phyloP scores from a whole-genome alignment of 805 yeast species.

The Starmera pachycereana region DNA sequence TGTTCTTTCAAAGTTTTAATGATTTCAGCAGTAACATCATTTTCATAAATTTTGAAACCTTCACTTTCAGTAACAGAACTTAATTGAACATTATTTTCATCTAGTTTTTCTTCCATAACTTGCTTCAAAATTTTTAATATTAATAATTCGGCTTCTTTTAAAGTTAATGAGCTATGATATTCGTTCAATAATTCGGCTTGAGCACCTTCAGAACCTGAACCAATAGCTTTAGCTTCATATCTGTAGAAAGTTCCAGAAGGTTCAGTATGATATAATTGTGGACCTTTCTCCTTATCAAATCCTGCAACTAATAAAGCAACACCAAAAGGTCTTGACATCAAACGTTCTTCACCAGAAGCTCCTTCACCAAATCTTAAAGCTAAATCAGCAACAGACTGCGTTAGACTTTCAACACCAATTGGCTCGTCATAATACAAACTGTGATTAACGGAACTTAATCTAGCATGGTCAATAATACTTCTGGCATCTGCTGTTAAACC shows the following conservation, averaged over 20 bases:
- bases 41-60: constrained; percentile 80
- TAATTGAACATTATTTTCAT: constrained; percentile 88
- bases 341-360: constrained; percentile 86
- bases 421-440: constrained; percentile 85
- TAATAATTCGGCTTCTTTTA: constrained; percentile 86
- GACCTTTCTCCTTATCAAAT: constrained; percentile 83
- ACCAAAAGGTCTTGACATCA: constrained; percentile 96
- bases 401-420: constrained; percentile 83
- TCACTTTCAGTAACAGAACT: constrained; percentile 81
- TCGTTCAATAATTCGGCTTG: constrained; percentile 96
- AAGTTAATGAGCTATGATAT: constrained; percentile 84
- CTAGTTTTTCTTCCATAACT: constrained; percentile 98
- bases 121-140: constrained; percentile 86
- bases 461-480: constrained; percentile 96
- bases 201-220: constrained; percentile 98
- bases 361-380: constrained; percentile 97
- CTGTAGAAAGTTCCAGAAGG: constrained; percentile 97
- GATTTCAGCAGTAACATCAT: constrained; percentile 72
- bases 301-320: constrained; percentile 97
- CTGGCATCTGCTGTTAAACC: constrained; percentile 98
- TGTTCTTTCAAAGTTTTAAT: constrained; percentile 70
- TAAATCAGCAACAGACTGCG: constrained; percentile 94
- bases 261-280: constrained; percentile 96
- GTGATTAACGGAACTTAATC: constrained; percentile 83
- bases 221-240: constrained; percentile 98